A percentile compares a stretch with the other conserved stretches of the same genome.
phyloP scores from a whole-genome alignment of 2,329 filamentous ascomycete genomes.

The Fusarium sp. region DNA sequence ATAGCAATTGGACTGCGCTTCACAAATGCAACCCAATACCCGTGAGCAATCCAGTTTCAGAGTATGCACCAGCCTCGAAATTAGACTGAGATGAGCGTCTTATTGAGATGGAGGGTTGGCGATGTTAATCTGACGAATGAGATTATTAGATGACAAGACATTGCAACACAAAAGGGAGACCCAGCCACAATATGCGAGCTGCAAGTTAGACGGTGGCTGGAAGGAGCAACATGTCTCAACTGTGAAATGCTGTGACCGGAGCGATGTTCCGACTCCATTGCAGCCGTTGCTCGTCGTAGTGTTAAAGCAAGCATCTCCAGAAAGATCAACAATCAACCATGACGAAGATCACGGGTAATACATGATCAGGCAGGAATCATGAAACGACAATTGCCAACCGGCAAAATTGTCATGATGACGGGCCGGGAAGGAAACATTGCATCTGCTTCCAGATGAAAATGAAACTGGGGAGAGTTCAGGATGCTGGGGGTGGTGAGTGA shows the following conservation, averaged over 20 bases:
- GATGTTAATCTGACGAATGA: slow-evolving; percentile 1
- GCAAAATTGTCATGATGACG: slow-evolving; percentile 23
- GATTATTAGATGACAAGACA: slow-evolving; percentile 17
- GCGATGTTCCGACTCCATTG: background rate
- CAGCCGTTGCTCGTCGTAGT: background rate
- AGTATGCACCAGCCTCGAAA: slow-evolving; percentile 7
- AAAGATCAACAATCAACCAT: background rate
- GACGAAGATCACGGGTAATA: slow-evolving; percentile 1
- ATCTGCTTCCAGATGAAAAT: slow-evolving; percentile 13
- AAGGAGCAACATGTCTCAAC: slow-evolving; percentile 8
- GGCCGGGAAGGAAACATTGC: slow-evolving; percentile 13
- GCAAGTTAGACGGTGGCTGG: slow-evolving; percentile 11
- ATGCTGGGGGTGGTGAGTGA: slow-evolving; percentile 20
- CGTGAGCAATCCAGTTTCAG: slow-evolving; percentile 21
- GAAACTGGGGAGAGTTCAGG: slow-evolving; percentile 8
- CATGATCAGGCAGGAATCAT: slow-evolving; percentile 3
- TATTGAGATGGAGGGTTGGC: slow-evolving; percentile 8
- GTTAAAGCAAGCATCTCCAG: slow-evolving; percentile 1
- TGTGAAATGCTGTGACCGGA: slow-evolving; percentile 6
- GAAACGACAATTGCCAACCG: slow-evolving; percentile 7
- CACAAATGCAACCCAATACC: background rate
- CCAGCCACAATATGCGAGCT: slow-evolving; percentile 31
- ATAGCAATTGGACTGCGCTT: background rate
- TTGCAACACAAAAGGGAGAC: slow-evolving; percentile 6
- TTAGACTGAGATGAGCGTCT: background rate